These are phyloP conservation scores for button mushroom (Agaricus bisporus) DNA, from an alignment of 768 basidiomycete species.

Conservation along the genomic window DNA sequence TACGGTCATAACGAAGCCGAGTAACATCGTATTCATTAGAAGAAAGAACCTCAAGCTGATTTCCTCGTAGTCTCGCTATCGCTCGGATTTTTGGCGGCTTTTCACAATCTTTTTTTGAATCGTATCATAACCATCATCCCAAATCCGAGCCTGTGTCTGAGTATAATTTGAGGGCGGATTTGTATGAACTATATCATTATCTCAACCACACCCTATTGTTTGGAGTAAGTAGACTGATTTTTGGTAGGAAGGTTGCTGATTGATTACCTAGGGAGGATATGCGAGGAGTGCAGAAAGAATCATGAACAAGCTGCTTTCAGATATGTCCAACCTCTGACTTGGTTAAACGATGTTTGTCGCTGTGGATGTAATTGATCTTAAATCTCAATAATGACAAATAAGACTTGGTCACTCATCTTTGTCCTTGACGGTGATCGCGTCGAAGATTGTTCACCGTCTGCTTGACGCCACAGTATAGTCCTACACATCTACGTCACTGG, in stretches of 20 bases:
- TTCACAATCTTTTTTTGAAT: constrained; percentile 52
- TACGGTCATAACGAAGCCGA: constrained; percentile 82
- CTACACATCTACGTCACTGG: not conserved
- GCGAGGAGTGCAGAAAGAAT: constrained; percentile 47
- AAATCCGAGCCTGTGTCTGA: constrained; percentile 62
- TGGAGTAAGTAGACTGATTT: constrained; percentile 44
- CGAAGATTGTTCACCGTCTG: not conserved
- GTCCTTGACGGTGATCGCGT: not conserved
- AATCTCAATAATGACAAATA: constrained; percentile 24
- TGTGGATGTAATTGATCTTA: constrained; percentile 4
- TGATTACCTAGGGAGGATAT: constrained; percentile 40
- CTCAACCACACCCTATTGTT: constrained; percentile 78
- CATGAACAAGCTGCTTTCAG: constrained; percentile 21
- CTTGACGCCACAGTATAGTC: not conserved
- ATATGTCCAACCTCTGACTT: not conserved
- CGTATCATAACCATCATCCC: constrained; percentile 57
- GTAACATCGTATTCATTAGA: constrained; percentile 31
- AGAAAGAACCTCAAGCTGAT: not conserved
- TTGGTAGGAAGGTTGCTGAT: constrained; percentile 6
- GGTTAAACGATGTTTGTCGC: not conserved
- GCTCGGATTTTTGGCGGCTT: constrained; percentile 79
- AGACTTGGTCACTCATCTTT: constrained; percentile 21
- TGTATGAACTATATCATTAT: constrained; percentile 82
- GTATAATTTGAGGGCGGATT: constrained; percentile 54
- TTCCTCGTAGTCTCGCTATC: constrained; percentile 53